These are phyloP conservation scores for Penicillium sp. DNA, from an alignment of 2,329 filamentous ascomycete species.

Conservation along the genomic window DNA sequence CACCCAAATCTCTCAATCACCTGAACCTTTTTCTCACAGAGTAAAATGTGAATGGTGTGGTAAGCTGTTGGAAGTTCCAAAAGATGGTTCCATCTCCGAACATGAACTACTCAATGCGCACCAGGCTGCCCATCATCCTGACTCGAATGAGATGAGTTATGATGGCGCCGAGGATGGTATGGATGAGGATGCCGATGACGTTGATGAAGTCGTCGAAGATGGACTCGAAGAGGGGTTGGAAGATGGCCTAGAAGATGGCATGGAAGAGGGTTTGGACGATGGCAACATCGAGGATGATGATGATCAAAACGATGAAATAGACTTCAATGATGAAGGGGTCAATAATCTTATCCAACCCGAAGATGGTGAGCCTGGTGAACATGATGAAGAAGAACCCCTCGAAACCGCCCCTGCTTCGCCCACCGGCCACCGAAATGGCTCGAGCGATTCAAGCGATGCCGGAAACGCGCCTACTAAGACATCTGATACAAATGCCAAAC, in stretches of 20 bases:
- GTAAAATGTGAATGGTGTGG: slow-evolving; percentile 44
- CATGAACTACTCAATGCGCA: slow-evolving; percentile 39
- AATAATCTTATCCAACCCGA: background rate
- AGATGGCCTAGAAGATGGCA: background rate
- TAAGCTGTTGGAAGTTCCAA: slow-evolving; percentile 35
- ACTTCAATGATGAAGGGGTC: slow-evolving; percentile 21
- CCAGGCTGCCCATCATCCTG: slow-evolving; percentile 38
- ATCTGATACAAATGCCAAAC: slow-evolving; percentile 3
- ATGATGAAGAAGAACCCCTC: slow-evolving; percentile 20
- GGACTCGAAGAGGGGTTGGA: slow-evolving; percentile 1
- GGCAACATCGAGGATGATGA: slow-evolving; percentile 19
- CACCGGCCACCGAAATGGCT: slow-evolving; percentile 9
- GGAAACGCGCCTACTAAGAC: background rate
- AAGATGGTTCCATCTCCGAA: slow-evolving; percentile 28
- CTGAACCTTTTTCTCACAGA: slow-evolving; percentile 30
- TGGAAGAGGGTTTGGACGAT: slow-evolving; percentile 1
- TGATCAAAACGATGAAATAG: slow-evolving; percentile 24
- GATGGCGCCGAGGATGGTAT: slow-evolving; percentile 29
- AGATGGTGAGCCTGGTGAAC: slow-evolving; percentile 1
- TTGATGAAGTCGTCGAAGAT: slow-evolving; percentile 22
- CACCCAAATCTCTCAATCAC: slow-evolving; percentile 40
- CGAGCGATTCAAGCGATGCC: slow-evolving; percentile 2
- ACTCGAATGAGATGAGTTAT: slow-evolving; percentile 31
- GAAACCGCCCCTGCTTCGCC: slow-evolving; percentile 11
- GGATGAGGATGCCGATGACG: slow-evolving; percentile 20